phyloP scores from a whole-genome alignment of 2,329 filamentous ascomycete genomes.

The Pyrenochaeta sp. region DNA sequence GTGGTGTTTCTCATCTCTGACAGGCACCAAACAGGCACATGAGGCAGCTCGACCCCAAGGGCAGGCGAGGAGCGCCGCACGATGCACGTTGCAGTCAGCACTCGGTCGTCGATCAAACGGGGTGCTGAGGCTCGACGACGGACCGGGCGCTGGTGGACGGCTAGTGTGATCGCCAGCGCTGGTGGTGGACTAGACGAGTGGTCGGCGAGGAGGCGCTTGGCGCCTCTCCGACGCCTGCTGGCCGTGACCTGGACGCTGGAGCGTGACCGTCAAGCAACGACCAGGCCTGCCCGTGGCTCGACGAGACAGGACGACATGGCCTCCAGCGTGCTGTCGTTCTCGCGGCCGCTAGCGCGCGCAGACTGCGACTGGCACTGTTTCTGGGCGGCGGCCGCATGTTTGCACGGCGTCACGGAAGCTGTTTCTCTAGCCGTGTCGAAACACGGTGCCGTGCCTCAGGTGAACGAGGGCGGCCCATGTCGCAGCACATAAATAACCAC shows the following conservation, averaged over 20 bases:
- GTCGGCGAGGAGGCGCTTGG: conserved; percentile 48
- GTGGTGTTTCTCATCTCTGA: conserved; percentile 15
- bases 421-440: conserved; percentile 12
- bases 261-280: too few species aligned
- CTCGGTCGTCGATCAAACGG: conserved; percentile 49
- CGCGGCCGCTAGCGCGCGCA: conserved; percentile 23
- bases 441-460: not conserved
- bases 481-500: too few species aligned
- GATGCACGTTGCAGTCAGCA: conserved; percentile 41
- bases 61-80: conserved; percentile 29
- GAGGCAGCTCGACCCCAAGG: conserved; percentile 10
- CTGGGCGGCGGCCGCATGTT: conserved; percentile 8
- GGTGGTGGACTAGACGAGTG: conserved; percentile 35
- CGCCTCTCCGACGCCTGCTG: conserved; percentile 33
- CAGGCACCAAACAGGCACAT: too few species aligned
- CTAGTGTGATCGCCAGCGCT: conserved; percentile 43
- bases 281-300: too few species aligned
- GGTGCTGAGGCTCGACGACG: conserved; percentile 43
- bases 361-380: conserved; percentile 11
- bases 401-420: conserved; percentile 9
- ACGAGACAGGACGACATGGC: too few species aligned
- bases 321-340: conserved; percentile 35
- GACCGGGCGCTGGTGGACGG: conserved; percentile 38
- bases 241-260: too few species aligned
- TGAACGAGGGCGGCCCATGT: too few species aligned